Percentiles rank a stretch among this genome's conserved stretches.
Conservation (phyloP, 306 rosid species). For the Cucumis sativus region DNA sequence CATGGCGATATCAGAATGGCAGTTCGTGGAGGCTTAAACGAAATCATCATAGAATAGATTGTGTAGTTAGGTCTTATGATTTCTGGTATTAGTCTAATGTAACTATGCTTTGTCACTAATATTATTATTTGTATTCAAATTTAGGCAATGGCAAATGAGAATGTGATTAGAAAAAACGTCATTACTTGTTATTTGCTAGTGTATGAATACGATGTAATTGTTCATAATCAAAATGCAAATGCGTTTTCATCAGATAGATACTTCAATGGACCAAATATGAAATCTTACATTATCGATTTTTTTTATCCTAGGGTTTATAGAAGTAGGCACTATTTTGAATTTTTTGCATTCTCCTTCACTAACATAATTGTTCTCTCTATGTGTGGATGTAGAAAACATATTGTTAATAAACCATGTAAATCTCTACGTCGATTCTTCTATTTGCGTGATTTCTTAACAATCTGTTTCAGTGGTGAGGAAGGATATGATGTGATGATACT, state of each 20-base stretch:
- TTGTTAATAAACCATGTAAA: too few species aligned
- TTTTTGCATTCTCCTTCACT: too few species aligned
- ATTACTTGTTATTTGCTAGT: not conserved
- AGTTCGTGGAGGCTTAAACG: conserved; percentile 44
- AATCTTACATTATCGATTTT: too few species aligned
- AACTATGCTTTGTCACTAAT: not conserved
- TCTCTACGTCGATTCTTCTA: too few species aligned
- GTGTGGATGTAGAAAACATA: too few species aligned
- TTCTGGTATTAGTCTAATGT: not conserved
- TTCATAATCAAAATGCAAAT: not conserved
- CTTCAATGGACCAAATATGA: too few species aligned
- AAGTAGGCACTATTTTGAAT: too few species aligned
- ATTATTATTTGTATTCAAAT: not conserved
- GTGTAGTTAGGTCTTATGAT: not conserved
- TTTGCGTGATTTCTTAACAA: too few species aligned
- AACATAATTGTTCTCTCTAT: too few species aligned
- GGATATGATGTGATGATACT: not conserved
- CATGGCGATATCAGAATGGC: conserved; percentile 33
- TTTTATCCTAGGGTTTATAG: too few species aligned
- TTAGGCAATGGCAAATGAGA: not conserved
- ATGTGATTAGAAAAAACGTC: not conserved
- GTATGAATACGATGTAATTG: not conserved
- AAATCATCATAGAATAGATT: conserved; percentile 44
- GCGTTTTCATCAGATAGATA: too few species aligned
- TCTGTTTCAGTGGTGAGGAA: not conserved